Evolutionary conservation across 2,329 filamentous ascomycete species (phyloP).

Genomic region (Clathrospora elynae): DNA sequence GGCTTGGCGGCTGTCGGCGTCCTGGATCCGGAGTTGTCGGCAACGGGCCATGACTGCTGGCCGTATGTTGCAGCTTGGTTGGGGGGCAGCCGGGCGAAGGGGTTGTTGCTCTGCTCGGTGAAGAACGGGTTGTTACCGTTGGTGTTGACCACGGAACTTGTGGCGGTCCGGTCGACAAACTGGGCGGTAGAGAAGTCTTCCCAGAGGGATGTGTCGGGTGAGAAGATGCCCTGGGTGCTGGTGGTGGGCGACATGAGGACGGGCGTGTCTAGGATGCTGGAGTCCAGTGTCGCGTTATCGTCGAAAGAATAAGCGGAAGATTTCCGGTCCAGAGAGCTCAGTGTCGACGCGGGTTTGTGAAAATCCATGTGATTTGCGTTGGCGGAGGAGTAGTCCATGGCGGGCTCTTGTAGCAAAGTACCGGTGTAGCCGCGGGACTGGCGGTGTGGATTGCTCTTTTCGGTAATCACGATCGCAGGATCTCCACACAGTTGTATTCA

Average conservation of each 20-base stretch:
- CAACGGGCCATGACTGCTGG: conserved; percentile 64
- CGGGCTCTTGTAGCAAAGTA: conserved; percentile 49
- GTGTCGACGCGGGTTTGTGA: conserved; percentile 45
- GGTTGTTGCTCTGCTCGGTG: conserved; percentile 57
- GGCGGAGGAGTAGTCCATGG: conserved; percentile 44
- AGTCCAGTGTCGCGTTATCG: conserved; percentile 60
- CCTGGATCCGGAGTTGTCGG: conserved; percentile 70
- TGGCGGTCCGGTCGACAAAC: conserved; percentile 46
- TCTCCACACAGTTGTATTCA: conserved; percentile 18
- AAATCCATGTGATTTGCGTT: conserved; percentile 45
- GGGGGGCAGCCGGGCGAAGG: conserved; percentile 67
- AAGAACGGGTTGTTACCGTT: conserved; percentile 57
- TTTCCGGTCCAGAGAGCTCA: conserved; percentile 47
- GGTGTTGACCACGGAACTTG: conserved; percentile 46
- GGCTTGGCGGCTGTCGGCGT: conserved; percentile 76
- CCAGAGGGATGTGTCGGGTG: conserved; percentile 57
- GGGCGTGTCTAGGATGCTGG: conserved; percentile 48
- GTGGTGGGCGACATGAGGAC: conserved; percentile 57
- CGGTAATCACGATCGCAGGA: conserved; percentile 35
- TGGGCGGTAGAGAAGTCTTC: conserved; percentile 53
- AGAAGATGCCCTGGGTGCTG: conserved; percentile 56
- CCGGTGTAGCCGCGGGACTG: conserved; percentile 47
- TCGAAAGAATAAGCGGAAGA: conserved; percentile 53
- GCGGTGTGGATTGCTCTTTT: conserved; percentile 48
- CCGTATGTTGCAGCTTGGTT: conserved; percentile 54